phyloP scores from a whole-genome alignment of 495 filamentous ascomycete species.

The Cercophora scortea region DNA sequence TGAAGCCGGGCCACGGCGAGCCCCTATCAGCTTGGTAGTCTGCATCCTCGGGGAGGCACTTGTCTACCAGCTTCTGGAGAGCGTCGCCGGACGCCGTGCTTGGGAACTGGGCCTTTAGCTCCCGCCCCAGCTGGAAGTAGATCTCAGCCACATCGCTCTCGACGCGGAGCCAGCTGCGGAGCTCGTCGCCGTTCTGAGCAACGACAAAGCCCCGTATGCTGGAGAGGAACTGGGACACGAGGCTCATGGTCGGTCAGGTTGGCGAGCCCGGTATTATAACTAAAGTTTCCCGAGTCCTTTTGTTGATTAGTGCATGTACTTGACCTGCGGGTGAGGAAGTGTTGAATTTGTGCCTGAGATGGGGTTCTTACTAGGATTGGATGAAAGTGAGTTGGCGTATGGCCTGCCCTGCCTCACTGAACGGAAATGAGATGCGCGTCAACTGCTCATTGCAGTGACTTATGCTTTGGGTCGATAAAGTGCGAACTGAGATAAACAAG shows the following conservation, averaged over 20 bases:
- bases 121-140: slow-evolving; percentile 58
- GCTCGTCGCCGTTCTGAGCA: slow-evolving; percentile 28
- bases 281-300: too few relatives aligned
- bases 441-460: too few relatives aligned
- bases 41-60: slow-evolving; percentile 45
- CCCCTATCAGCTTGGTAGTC: slow-evolving; percentile 39
- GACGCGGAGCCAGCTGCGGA: slow-evolving; percentile 38
- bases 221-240: slow-evolving; percentile 30
- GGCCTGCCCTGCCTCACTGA: too few relatives aligned
- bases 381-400: too few relatives aligned
- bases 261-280: too few relatives aligned
- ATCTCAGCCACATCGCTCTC: slow-evolving; percentile 43
- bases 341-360: too few relatives aligned
- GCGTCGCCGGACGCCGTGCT: slow-evolving; percentile 32
- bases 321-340: too few relatives aligned
- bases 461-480: too few relatives aligned
- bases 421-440: too few relatives aligned
- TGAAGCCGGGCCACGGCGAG: slow-evolving; percentile 65
- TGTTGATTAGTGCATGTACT: too few relatives aligned
- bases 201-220: slow-evolving; percentile 33
- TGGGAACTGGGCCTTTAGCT: slow-evolving; percentile 53
- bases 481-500: too few relatives aligned
- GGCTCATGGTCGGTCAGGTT: slow-evolving; percentile 22
- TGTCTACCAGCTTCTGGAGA: slow-evolving; percentile 55
- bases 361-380: too few relatives aligned